phyloP scores from a whole-genome alignment of 208 protist genomes.

The Trichomonas tenax region DNA sequence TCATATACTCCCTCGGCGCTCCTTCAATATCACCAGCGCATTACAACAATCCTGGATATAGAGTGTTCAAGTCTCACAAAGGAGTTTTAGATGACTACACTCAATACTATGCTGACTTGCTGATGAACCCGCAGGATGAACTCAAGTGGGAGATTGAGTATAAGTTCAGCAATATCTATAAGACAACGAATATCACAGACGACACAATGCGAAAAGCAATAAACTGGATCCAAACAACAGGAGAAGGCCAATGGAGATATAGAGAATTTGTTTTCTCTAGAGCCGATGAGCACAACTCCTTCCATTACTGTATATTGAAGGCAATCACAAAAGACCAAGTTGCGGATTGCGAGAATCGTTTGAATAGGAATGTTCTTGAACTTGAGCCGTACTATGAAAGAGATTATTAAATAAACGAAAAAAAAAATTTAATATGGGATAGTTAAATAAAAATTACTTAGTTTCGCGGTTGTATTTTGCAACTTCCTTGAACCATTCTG shows the following conservation, averaged over 20 bases:
- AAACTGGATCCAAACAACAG: background rate
- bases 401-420: too few relatives aligned
- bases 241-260: background rate
- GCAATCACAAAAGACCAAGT: background rate
- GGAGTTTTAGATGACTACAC: background rate
- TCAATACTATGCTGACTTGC: background rate
- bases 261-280: background rate
- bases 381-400: too few relatives aligned
- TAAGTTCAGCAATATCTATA: background rate
- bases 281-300: background rate
- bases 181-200: background rate
- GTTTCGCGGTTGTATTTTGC: background rate
- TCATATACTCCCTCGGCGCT: background rate
- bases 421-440: too few relatives aligned
- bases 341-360: background rate
- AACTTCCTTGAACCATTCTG: background rate
- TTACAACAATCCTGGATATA: background rate
- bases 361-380: too few relatives aligned
- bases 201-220: background rate
- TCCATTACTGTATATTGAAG: background rate
- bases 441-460: too few relatives aligned
- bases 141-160: background rate
- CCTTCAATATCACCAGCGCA: background rate
- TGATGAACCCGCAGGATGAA: background rate
- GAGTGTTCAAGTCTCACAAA: background rate